Evolutionary conservation across 495 filamentous ascomycete genomes (phyloP), one percentile per base, ranked within the genome.

Genomic region (Hapsidospora chrysogenum): DNA sequence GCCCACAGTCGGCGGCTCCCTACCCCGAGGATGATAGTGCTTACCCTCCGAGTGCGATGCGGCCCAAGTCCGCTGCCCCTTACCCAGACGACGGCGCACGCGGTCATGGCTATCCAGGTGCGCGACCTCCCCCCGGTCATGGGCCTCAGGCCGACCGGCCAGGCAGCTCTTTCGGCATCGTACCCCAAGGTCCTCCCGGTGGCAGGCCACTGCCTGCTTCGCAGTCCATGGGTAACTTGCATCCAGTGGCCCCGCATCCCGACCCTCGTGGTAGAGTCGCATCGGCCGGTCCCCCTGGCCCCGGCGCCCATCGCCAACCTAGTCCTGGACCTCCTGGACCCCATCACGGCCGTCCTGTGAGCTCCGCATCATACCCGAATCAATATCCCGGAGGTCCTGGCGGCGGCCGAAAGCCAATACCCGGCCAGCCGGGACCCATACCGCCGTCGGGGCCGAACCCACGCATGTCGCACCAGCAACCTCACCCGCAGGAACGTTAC

Each of bases 101-200:
- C 19, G 51, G 42, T 19, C 45, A 41, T 22, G 33, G 50, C 22
- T 45, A 56, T 33, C 45, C 55, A 29, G 42, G 57, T 38, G 48
- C 49, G n/a, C 20, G 25, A 27, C 13, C 21, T 57, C 39, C 49
- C 52, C 7, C 41, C 39, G 28, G 54, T 48, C 39, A 60, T 50
- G 39, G 54, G 57, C 22, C 68, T 62, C 1, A 52, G 45, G 63
- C 66, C 11, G 68, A 70, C 41, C 68, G 78, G 1, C 73, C 77
- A 9, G 64, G 60, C 33, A 80, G 76, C 39, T 74, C 78, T 9
- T 78, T 78, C 50, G 74, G 76, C 11, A 75, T 80, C 46, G 71
- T 59, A 40, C 17, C 37, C 5, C 4, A 18, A 6, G 16, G 10
- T 2, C 27, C 36, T 3, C 28, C 25, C 5, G 27, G 29, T 25